Percentiles rank a stretch among this genome's conserved stretches.
phyloP scores from a whole-genome alignment of 306 rosid species.

The Alnus rubra region DNA sequence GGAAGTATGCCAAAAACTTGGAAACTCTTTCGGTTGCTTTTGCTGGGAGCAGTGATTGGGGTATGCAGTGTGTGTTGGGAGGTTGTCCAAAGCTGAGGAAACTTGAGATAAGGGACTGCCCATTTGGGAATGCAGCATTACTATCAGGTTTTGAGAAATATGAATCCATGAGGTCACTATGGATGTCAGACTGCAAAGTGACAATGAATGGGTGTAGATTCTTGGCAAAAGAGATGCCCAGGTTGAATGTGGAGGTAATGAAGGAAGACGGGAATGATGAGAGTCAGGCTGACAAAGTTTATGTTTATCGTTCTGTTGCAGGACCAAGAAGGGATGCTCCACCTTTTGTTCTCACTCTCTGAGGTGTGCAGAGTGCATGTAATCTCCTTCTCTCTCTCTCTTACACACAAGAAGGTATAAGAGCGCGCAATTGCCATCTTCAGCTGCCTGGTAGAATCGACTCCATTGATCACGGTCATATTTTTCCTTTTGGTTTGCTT shows the following conservation, averaged over 20 bases:
- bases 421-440: background rate
- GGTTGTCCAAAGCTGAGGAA: slow-evolving; percentile 85
- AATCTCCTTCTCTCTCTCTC: slow-evolving; percentile 29
- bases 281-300: slow-evolving; percentile 53
- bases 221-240: slow-evolving; percentile 64
- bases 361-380: slow-evolving; percentile 29
- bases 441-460: background rate
- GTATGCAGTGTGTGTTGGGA: slow-evolving; percentile 66
- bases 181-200: slow-evolving; percentile 83
- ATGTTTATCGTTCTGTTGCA: slow-evolving; percentile 76
- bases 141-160: slow-evolving; percentile 59
- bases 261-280: slow-evolving; percentile 54
- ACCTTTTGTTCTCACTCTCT: slow-evolving; percentile 72
- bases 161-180: slow-evolving; percentile 79
- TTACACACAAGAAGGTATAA: background rate
- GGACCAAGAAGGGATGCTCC: slow-evolving; percentile 89
- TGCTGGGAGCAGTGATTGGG: slow-evolving; percentile 78
- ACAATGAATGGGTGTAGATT: slow-evolving; percentile 59
- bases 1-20: slow-evolving; percentile 71
- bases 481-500: background rate
- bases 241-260: slow-evolving; percentile 84
- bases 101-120: slow-evolving; percentile 82
- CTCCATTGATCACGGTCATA: background rate
- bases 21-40: slow-evolving; percentile 86
- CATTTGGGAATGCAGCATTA: slow-evolving; percentile 78